These are phyloP conservation scores for Isoetes taiwanensis DNA, from an alignment of 75 land plant species.

Conservation along the genomic window DNA sequence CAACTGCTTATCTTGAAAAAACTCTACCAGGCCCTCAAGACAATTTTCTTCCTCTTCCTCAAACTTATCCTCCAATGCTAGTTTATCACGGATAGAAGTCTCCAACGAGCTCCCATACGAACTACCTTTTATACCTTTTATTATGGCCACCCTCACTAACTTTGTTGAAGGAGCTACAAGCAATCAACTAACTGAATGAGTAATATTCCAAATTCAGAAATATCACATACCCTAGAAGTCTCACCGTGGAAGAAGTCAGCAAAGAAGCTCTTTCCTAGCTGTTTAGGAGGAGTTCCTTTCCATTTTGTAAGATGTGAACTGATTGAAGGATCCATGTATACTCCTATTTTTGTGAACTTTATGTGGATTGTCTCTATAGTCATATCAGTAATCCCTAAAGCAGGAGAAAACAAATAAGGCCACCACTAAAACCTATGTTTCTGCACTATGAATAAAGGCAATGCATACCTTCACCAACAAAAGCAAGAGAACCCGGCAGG, in stretches of 20 bases:
- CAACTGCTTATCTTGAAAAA: constrained; percentile 55
- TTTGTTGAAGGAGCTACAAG: constrained; percentile 66
- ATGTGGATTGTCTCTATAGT: constrained; percentile 87
- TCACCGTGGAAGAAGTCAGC: constrained; percentile 46
- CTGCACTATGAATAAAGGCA: too few species aligned
- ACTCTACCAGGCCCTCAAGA: constrained; percentile 49
- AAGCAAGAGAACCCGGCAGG: too few species aligned
- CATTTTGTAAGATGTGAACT: constrained; percentile 38
- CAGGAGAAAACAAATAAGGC: too few species aligned
- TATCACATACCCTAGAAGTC: background rate
- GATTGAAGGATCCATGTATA: constrained; percentile 46
- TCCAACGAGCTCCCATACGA: constrained; percentile 70
- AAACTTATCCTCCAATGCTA: constrained; percentile 67
- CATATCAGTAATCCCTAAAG: constrained; percentile 87
- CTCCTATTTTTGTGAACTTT: constrained; percentile 81
- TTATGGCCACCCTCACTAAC: constrained; percentile 47
- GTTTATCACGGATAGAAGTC: constrained; percentile 64
- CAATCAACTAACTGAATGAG: background rate
- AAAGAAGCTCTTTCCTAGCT: constrained; percentile 46
- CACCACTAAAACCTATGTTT: too few species aligned
- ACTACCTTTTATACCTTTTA: constrained; percentile 82
- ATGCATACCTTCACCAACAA: too few species aligned
- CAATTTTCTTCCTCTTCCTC: constrained; percentile 88
- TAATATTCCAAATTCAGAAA: background rate
- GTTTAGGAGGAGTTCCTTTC: constrained; percentile 54